Evolutionary conservation across 371 early-diverging fungal genomes (phyloP), one percentile per base, ranked within the genome.

Genomic region (Mortierella sp.): DNA sequence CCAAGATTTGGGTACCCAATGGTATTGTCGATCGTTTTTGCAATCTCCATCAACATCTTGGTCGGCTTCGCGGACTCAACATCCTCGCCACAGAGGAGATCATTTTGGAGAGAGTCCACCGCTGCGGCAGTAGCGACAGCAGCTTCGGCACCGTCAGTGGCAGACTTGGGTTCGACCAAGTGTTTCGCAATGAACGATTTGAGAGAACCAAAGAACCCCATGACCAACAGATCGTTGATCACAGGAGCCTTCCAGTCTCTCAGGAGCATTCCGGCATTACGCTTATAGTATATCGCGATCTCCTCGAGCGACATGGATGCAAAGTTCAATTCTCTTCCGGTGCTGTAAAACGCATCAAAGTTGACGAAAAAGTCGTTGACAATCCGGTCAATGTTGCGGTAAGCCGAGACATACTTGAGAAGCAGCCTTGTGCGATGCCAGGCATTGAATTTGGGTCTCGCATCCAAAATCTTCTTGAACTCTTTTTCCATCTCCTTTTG

Each of bases 41-140:
- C 76, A 58, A 74, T 74, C 0, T 74, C 76, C 76, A 74, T 74
- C 55, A 74, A 24, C 76, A 68, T 74, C 59, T 74, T 74, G n/a
- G 76, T 74, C 1, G 76, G 76, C 62, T 74, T 74, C 47, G 76
- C 76, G 2, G 76, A 74, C 54, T 74, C 76, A 8, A 74, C 76
- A 31, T 74, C 76, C 38, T 74, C 76, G 24, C 76, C 76, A 24
- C 76, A 74, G 30, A 74, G 58, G 16, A 74, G 65, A 43, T 74
- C 76, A 27, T 74, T 74, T 31, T 74, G 76, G 43, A 74, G 76
- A 1, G 76, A 74, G 26, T 74, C 76, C 0, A 74, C 76, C n/a
- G 76, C 76, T 0, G 76, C 76, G 18, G 65, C 58, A 42, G 64
- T 65, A 10, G 76, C 76, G 0, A 66, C 76, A 7, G 58, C 56